Evolutionary conservation across 495 filamentous ascomycete species (phyloP).

Genomic region (Corynascus novoguineensis): DNA sequence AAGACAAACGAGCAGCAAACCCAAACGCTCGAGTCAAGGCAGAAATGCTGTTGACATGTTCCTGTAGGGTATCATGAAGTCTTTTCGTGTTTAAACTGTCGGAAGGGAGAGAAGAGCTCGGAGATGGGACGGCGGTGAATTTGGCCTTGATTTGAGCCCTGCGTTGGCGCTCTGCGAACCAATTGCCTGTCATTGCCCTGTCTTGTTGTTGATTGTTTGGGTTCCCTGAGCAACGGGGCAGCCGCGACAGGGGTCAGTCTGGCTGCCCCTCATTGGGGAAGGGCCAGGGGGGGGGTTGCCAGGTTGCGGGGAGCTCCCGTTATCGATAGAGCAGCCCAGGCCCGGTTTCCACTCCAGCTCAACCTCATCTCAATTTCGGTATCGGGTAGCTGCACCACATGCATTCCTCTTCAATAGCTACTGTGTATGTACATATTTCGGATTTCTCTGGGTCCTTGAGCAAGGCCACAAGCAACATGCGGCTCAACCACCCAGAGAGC

Average conservation of each 20-base stretch:
- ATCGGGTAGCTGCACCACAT: too few relatives aligned
- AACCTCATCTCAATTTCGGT: not conserved
- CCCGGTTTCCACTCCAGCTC: not conserved
- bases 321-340: not conserved
- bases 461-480: too few relatives aligned
- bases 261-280: constrained; percentile 1
- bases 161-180: constrained; percentile 24
- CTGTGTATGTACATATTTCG: too few relatives aligned
- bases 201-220: constrained; percentile 27
- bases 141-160: constrained; percentile 2
- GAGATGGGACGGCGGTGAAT: not conserved
- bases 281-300: too few relatives aligned
- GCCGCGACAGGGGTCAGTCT: constrained; percentile 18
- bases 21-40: not conserved
- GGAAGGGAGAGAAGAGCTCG: too few relatives aligned
- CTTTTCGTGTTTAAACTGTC: constrained; percentile 15
- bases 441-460: too few relatives aligned
- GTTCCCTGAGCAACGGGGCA: constrained; percentile 26
- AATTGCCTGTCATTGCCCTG: constrained; percentile 19
- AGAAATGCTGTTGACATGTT: constrained; percentile 1
- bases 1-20: not conserved
- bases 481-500: too few relatives aligned
- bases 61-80: constrained; percentile 26
- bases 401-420: too few relatives aligned
- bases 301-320: constrained; percentile 9